These are phyloP conservation scores for Fusarium pseudonygamai DNA, from an alignment of 2,329 filamentous ascomycete species.

Conservation along the genomic window DNA sequence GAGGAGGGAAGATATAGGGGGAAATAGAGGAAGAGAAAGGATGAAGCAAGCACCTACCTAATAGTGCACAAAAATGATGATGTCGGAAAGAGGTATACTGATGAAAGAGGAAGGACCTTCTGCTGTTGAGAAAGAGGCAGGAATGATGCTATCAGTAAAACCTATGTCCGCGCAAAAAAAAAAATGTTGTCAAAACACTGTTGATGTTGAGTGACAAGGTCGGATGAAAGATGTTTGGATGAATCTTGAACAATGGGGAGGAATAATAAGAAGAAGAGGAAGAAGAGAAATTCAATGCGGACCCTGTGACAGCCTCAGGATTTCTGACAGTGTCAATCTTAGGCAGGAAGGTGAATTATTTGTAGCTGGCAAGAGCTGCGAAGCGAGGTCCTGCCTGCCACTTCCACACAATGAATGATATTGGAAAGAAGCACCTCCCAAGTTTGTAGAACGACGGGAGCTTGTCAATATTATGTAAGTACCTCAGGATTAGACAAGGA, in stretches of 20 bases:
- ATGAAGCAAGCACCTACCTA: constrained; percentile 35
- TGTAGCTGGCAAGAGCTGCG: constrained; percentile 13
- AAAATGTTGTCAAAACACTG: constrained; percentile 4
- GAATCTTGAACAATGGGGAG: constrained; percentile 2
- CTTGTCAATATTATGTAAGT: not conserved
- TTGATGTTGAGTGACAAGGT: constrained; percentile 2
- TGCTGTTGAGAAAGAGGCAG: constrained; percentile 23
- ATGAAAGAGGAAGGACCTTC: constrained; percentile 20
- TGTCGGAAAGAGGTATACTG: constrained; percentile 31
- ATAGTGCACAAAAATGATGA: constrained; percentile 25
- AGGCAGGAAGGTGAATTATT: not conserved
- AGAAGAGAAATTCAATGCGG: not conserved
- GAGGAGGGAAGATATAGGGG: constrained; percentile 12
- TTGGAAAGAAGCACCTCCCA: not conserved
- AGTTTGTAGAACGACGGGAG: not conserved
- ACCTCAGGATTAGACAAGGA: not conserved
- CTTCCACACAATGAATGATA: not conserved
- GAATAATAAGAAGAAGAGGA: not conserved
- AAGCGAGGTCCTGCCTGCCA: not conserved
- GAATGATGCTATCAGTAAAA: constrained; percentile 33
- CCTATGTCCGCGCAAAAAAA: constrained; percentile 11
- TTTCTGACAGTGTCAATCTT: not conserved
- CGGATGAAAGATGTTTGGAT: constrained; percentile 10
- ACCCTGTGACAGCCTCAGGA: not conserved
- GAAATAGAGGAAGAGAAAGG: constrained; percentile 5